Evolutionary conservation across 352 stramenopile genomes (phyloP).

Genomic region (Chrysophaeum taylorii): DNA sequence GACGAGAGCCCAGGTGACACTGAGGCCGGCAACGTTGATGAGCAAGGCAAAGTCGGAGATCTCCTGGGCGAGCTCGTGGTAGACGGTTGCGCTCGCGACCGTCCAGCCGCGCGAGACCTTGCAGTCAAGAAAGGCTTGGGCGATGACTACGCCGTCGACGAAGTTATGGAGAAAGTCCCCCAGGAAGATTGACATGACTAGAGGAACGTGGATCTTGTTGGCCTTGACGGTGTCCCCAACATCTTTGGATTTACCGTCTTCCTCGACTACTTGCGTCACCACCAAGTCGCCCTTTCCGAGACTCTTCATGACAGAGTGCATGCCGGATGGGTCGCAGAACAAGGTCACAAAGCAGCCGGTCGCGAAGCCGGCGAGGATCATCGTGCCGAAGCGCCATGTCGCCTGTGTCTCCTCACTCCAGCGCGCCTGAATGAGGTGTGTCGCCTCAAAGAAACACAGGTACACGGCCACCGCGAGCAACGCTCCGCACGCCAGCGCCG

Average conservation of each 20-base stretch:
- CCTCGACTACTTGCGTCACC: constrained; percentile 21
- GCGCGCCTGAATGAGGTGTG: constrained; percentile 48
- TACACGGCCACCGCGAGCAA: constrained; percentile 61
- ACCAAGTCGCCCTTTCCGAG: constrained; percentile 18
- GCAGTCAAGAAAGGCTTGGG: constrained; percentile 46
- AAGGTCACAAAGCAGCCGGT: no score
- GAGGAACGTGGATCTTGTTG: no score
- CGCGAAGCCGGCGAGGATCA: constrained; percentile 54
- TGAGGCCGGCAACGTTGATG: constrained; percentile 51
- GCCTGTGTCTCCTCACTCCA: constrained; percentile 20
- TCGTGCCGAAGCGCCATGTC: constrained; percentile 50
- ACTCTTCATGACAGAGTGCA: constrained; percentile 33
- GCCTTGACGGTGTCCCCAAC: no score
- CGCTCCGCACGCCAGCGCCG: constrained; percentile 50
- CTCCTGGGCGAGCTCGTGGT: constrained; percentile 71
- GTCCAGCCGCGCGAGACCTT: constrained; percentile 41
- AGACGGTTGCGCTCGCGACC: constrained; percentile 55
- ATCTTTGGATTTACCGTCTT: no score
- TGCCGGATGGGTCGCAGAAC: no score
- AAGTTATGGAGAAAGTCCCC: constrained; percentile 76
- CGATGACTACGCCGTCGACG: constrained; percentile 61
- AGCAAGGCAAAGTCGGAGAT: constrained; percentile 70
- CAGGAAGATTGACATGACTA: constrained; percentile 50
- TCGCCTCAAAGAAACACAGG: constrained; percentile 57
- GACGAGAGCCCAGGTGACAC: constrained; percentile 46